These are phyloP conservation scores for Aspergillus funiculosus DNA, from an alignment of 495 filamentous ascomycete genomes.

Conservation along the genomic window DNA sequence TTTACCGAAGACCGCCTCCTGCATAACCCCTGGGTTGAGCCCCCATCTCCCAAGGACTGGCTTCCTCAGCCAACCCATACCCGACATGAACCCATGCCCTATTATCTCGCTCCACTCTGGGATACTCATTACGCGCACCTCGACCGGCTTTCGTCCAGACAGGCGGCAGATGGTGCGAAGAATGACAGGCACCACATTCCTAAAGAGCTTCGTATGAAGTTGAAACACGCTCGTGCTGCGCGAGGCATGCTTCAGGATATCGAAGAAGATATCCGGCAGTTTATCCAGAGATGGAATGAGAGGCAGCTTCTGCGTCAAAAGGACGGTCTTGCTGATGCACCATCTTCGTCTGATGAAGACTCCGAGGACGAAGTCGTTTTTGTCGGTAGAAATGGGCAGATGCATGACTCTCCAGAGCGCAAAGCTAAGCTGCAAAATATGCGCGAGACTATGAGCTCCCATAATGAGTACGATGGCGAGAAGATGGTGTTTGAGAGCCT, in stretches of 20 bases:
- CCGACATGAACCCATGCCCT: constrained; percentile 67
- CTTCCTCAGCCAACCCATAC: constrained; percentile 70
- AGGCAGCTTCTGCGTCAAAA: constrained; percentile 33
- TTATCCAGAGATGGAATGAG: constrained; percentile 56
- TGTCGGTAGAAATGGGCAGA: constrained; percentile 69
- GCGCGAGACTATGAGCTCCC: constrained; percentile 37
- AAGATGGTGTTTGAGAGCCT: constrained; percentile 75
- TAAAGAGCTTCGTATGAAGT: constrained; percentile 49
- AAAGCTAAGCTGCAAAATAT: constrained; percentile 28
- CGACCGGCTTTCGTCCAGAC: constrained; percentile 34
- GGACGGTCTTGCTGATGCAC: constrained; percentile 45
- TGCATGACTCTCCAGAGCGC: constrained; percentile 55
- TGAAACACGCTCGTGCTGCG: constrained; percentile 67
- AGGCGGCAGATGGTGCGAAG: constrained; percentile 32
- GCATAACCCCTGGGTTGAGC: constrained; percentile 77
- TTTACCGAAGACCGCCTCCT: constrained; percentile 66
- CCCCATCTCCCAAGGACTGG: constrained; percentile 79
- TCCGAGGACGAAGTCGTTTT: constrained; percentile 93
- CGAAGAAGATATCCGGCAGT: constrained; percentile 56
- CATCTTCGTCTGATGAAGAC: constrained; percentile 48
- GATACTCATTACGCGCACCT: constrained; percentile 58
- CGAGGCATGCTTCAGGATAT: constrained; percentile 59
- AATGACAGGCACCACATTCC: constrained; percentile 42
- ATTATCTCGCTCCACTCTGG: constrained; percentile 84
- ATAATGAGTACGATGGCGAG: constrained; percentile 50